A percentile compares a stretch with the other conserved stretches of the same genome.
Conservation (phyloP, 2,329 filamentous ascomycete genomes). For the Scytalidium sp. region DNA sequence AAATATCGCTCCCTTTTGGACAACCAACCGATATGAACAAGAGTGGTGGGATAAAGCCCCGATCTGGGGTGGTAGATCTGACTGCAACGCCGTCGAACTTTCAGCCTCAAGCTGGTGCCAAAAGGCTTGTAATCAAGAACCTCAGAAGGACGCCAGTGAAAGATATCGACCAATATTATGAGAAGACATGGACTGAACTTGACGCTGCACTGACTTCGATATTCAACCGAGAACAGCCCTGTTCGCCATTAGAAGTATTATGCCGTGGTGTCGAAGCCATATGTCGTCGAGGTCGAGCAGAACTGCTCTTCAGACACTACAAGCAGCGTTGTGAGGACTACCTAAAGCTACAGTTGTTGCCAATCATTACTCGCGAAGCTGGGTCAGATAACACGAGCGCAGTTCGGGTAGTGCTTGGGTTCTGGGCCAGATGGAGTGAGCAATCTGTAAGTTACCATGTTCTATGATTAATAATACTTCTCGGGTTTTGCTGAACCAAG, state of each 20-base stretch:
- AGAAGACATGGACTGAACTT: constrained; percentile 71
- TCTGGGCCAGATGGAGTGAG: constrained; percentile 76
- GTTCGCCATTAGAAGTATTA: constrained; percentile 79
- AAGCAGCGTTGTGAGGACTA: constrained; percentile 64
- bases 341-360: constrained; percentile 59
- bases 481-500: background rate
- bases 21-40: constrained; percentile 20
- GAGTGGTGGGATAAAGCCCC: constrained; percentile 10
- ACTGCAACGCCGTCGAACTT: constrained; percentile 40
- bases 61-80: constrained; percentile 19
- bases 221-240: constrained; percentile 61
- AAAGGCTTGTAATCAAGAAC: constrained; percentile 93
- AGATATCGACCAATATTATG: constrained; percentile 75
- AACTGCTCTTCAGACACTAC: constrained; percentile 64
- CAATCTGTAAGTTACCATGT: constrained; percentile 63
- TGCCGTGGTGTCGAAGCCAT: constrained; percentile 91
- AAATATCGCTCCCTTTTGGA: constrained; percentile 33
- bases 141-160: constrained; percentile 58
- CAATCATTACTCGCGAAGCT: constrained; percentile 47
- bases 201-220: constrained; percentile 70
- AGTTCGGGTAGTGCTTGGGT: constrained; percentile 50
- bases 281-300: constrained; percentile 74
- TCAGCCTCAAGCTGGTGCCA: constrained; percentile 73
- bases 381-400: constrained; percentile 58
- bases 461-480: background rate